A percentile compares a stretch with the other conserved stretches of the same genome.
These are phyloP conservation scores for Primulina tabacum DNA, from an alignment of 257 asterid genomes.

Conservation along the genomic window DNA sequence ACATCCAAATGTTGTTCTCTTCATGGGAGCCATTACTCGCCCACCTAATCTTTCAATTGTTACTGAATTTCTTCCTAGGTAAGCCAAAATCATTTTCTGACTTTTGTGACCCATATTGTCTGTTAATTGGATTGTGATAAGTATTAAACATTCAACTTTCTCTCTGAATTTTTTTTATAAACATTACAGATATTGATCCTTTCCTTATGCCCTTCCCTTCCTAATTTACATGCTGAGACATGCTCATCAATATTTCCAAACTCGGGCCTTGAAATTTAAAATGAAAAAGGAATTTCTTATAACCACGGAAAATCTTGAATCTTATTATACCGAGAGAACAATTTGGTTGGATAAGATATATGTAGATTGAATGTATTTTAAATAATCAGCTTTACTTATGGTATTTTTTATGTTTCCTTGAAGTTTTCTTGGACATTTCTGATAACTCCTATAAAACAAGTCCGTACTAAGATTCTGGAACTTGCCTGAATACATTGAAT, in stretches of 20 bases:
- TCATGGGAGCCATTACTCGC: slow-evolving; percentile 97
- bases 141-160: not conserved
- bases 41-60: slow-evolving; percentile 93
- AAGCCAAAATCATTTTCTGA: slow-evolving; percentile 31
- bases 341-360: not conserved
- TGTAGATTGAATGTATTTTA: not conserved
- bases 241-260: not conserved
- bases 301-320: slow-evolving; percentile 3
- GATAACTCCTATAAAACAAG: no score
- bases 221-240: not conserved
- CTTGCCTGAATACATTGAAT: not conserved
- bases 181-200: slow-evolving; percentile 9
- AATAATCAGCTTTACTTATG: no score
- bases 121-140: not conserved
- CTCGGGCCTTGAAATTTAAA: not conserved
- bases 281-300: not conserved
- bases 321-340: slow-evolving; percentile 18
- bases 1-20: slow-evolving; percentile 92
- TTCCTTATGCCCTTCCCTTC: not conserved
- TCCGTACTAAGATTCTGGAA: not conserved
- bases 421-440: no score
- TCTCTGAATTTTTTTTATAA: not conserved
- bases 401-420: not conserved
- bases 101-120: not conserved
- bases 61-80: slow-evolving; percentile 96